Percentiles rank a stretch among this genome's conserved stretches.
These are phyloP conservation scores for Sporothrix sp. DNA, from an alignment of 2,329 filamentous ascomycete species.

Conservation along the genomic window DNA sequence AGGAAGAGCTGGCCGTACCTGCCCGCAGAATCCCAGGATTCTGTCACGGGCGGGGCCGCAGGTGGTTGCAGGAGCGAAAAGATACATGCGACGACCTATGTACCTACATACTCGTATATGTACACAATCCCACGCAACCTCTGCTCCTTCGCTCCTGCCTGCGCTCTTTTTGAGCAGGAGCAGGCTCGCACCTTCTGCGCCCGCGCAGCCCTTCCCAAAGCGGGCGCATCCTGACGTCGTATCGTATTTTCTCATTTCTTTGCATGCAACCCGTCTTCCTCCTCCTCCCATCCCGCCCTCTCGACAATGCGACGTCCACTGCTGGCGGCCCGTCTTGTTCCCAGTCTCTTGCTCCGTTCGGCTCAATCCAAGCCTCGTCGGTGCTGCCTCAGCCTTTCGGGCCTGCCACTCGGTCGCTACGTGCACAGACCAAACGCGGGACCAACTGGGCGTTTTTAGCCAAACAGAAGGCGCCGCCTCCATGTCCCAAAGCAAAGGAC, in stretches of 20 bases:
- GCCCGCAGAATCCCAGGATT: slow-evolving; percentile 5
- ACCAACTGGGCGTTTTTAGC: background rate
- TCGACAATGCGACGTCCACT: background rate
- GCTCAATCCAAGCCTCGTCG: background rate
- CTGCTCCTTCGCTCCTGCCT: background rate
- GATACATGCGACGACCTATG: background rate
- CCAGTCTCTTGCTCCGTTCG: background rate
- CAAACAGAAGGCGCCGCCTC: background rate
- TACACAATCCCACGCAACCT: no score
- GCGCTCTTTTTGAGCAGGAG: slow-evolving; percentile 1
- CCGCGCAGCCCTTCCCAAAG: background rate
- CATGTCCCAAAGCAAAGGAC: background rate
- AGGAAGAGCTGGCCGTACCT: background rate
- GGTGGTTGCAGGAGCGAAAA: background rate
- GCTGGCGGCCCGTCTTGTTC: background rate
- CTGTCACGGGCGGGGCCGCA: slow-evolving; percentile 11
- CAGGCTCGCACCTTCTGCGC: no score
- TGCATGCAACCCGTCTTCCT: background rate
- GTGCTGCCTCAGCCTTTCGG: background rate
- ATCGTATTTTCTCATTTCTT: slow-evolving; percentile 4
- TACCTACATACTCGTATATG: background rate
- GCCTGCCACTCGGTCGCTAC: background rate
- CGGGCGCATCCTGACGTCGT: background rate
- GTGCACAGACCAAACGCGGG: no score
- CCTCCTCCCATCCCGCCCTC: background rate